Base-by-base conservation (phyloP, 2,329 filamentous ascomycete species). In the Ambrosiella cleistominuta region DNA sequence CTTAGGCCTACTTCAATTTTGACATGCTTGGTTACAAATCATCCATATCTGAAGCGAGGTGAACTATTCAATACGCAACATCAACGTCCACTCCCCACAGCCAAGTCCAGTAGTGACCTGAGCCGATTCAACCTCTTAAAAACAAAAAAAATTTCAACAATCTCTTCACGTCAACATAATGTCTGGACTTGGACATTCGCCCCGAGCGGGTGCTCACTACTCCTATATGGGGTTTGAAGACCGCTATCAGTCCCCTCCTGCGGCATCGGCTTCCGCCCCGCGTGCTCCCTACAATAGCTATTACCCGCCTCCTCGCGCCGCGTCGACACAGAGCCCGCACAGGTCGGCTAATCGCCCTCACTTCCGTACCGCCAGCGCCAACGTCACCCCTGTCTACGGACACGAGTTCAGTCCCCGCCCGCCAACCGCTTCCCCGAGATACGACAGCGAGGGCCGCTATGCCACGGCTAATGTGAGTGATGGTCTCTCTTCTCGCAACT, bases 391-490 rank as follows among this genome's bases (percentile, higher is more conserved):
- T 12, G 50, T 54, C 9, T 57, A 57, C 44, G 12, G 27, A 39
- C 40, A 15, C 50, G 58, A 54, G 2, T 60, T 57, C 67, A 74
- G 69, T 63, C 75, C 70, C 60, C 72, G 71, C 65, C 72, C 71
- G 60, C 74, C 71, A 45, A 71, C 73, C 61, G 78, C 79, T 66
- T 81, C 78, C 62, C 78, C 78, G 62, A 75, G 78, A 65, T 81
- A 78, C 72, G 80, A 76, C 68, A 81, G 78, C 74, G 75, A 73
- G 67, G 78, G 78, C 68, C 72, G 78, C 67, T 81, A 81, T 73
- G 78, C 76, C 71, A 80, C 78, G 71, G 77, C 76, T 72, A 78
- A 81, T 80, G 78, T 81, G 78, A 81, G 78, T 81, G 68, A 67
- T 67, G 70, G 71, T 68, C 70, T 69, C 68, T 69, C 68, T 66